Evolutionary conservation across 1,284 basidiomycete genomes (phyloP), one percentile per base, ranked within the genome.

Genomic region (Mycosarcoma maydis): DNA sequence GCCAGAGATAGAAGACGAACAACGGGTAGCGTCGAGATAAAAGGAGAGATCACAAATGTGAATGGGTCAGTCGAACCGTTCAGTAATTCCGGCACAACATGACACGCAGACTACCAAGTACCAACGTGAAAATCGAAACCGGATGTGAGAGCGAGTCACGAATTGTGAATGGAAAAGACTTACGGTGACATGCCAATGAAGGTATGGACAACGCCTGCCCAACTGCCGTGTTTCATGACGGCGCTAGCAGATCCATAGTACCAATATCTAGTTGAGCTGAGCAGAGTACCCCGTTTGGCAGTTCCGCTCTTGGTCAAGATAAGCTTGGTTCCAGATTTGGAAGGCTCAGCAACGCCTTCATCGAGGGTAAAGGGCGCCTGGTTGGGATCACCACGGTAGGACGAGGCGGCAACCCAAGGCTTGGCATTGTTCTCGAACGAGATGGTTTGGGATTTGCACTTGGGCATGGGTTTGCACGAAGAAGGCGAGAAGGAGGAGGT

Each of bases 321-420:
- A 29, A 73, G 37, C 44, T 62, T 52, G 26, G 66, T 45, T 5
- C 73, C 73, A 11, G 52, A 30, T 16, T 57, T 53, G 20, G 51
- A 34, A 2, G 64, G 14, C 26, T 58, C 55, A 10, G 55, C 37
- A 3, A 40, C 40, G 3, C 73, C 73, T 29, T 58, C 23, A 27
- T 76, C 71, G 17, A 76, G 54, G 9, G 73, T 76, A 27, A 76
- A 65, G 10, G 62, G 59, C 2, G 71, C 57, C 20, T 58, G 57
- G 37, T 45, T 54, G 16, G 71, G 69, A 29, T 70, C 62, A 11
- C 74, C 74, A 6, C 54, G 51, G 61, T 74, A 76, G 5, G 53
- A 17, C 2, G 57, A 29, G 26, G 59, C 38, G 10, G 60, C 20
- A 11, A 71, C 45, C 37, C 45, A 71, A 13, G 69, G 60, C 13